Percentiles rank a stretch among this genome's conserved stretches.
Evolutionary conservation across 805 yeast genomes (phyloP).

Genomic region (Sugiyamaella chiloensis): DNA sequence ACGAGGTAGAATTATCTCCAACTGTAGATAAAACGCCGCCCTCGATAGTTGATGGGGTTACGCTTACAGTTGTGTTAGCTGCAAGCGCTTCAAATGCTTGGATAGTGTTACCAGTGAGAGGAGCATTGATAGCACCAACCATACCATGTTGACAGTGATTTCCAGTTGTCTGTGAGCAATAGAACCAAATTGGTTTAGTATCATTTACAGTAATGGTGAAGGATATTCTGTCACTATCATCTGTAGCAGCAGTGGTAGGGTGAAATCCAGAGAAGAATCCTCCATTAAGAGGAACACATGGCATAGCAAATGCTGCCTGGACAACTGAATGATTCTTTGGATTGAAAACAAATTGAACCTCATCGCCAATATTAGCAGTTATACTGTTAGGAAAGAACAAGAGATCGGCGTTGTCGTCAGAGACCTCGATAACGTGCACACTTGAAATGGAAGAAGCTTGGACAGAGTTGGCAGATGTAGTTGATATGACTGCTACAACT

Average conservation of each 20-base stretch:
- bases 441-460: not conserved
- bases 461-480: not conserved
- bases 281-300: slow-evolving; percentile 18
- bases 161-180: slow-evolving; percentile 18
- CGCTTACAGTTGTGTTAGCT: slow-evolving; percentile 8
- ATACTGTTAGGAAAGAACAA: slow-evolving; percentile 19
- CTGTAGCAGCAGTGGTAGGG: slow-evolving; percentile 19
- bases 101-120: slow-evolving; percentile 15
- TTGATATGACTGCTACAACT: slow-evolving; percentile 3
- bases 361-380: slow-evolving; percentile 23
- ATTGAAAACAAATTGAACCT: slow-evolving; percentile 19
- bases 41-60: slow-evolving; percentile 15
- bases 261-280: too few relatives aligned
- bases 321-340: too few relatives aligned
- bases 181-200: too few relatives aligned
- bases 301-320: slow-evolving; percentile 16
- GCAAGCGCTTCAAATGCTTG: slow-evolving; percentile 14
- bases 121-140: slow-evolving; percentile 27
- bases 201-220: slow-evolving; percentile 19
- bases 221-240: slow-evolving; percentile 21
- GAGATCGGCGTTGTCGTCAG: slow-evolving; percentile 7
- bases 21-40: slow-evolving; percentile 11
- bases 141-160: slow-evolving; percentile 25
- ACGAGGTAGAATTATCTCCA: too few relatives aligned
- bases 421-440: slow-evolving; percentile 5